Base-by-base conservation (phyloP, 1,284 basidiomycete species). In the Heterobasidion annosum region DNA sequence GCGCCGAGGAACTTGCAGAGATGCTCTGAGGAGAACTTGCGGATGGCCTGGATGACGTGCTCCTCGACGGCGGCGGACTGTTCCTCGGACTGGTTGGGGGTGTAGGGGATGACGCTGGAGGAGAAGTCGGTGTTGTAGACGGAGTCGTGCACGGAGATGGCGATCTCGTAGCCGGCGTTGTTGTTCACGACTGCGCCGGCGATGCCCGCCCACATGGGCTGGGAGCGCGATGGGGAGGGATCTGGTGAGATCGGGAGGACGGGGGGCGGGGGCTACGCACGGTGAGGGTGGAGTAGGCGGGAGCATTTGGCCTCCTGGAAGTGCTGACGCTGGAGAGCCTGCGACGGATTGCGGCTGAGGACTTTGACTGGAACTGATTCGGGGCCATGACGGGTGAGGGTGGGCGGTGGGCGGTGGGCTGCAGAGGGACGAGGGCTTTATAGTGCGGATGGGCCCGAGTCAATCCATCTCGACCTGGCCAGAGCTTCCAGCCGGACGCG, bases 171-270 rank as follows among this genome's bases (percentile, higher is more conserved):
- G 51, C 76, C 70, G 53, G 73, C 74, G 53, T 78, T 78, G 65
- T 81, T 82, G 63, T 79, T 75, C 62, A 81, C 67, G 47, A 79
- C 62, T 34, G 70, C 71, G 48, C 84, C 85, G 8, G 86, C 83
- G 53, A 89, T 76, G 65, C 86, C 88, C 56, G 83, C 85, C 86
- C 88, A 91, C 88, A 91, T 89, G 18, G 88, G 84, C 87, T 89
- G 57, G 47, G 55, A 44, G 25, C 25, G 25, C 25, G 25, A 59
- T 55, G 50, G 52, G 25, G 25, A 25, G 25, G 25, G 25, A 25
- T 25, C 25, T 25, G 25, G 25, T 25, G 25, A 25, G 25, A 25
- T 25, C 25, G 25, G 25, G 25, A 25, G 4, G 25, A 25, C 3
- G 25, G 25, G 25, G 25, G 25, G 25, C 3, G 25, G 25, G 25